Percentiles rank a stretch among this genome's conserved stretches.
Evolutionary conservation across 306 rosid species (phyloP).

Genomic region (Morella rubra): DNA sequence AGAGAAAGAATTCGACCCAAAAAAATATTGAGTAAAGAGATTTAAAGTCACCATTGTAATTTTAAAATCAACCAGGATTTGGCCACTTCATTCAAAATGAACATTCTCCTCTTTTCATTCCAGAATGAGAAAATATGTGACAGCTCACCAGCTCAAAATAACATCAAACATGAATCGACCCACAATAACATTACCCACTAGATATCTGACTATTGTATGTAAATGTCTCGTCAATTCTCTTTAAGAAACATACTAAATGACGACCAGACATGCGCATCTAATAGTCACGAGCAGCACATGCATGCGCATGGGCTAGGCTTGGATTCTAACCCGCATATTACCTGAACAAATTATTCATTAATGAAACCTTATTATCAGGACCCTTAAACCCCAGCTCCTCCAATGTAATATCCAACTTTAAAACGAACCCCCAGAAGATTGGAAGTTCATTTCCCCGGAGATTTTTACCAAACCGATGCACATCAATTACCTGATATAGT

Average conservation of each 20-base stretch:
- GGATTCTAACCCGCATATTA: neutral
- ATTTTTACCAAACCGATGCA: neutral
- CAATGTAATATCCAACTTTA: neutral
- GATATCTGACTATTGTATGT: neutral
- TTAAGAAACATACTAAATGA: neutral
- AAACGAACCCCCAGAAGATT: neutral
- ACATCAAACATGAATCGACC: constrained; percentile 14
- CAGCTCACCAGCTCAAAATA: neutral
- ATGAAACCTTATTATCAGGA: neutral
- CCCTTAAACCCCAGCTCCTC: neutral
- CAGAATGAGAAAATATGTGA: neutral
- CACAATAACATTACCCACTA: neutral
- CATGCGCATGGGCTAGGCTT: neutral
- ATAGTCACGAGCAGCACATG: neutral
- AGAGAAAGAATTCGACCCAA: too few relatives aligned
- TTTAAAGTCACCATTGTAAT: too few relatives aligned
- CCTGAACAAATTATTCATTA: neutral
- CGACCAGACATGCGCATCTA: neutral
- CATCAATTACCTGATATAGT: neutral
- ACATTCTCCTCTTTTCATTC: too few relatives aligned
- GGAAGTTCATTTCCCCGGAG: too few relatives aligned
- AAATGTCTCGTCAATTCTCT: neutral
- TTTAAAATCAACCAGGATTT: too few relatives aligned
- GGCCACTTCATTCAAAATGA: too few relatives aligned
- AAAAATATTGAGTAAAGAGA: too few relatives aligned